Evolutionary conservation across 2,329 filamentous ascomycete species (phyloP), one percentile per base, ranked within the genome.

Genomic region (Tolypocladium amazonense): DNA sequence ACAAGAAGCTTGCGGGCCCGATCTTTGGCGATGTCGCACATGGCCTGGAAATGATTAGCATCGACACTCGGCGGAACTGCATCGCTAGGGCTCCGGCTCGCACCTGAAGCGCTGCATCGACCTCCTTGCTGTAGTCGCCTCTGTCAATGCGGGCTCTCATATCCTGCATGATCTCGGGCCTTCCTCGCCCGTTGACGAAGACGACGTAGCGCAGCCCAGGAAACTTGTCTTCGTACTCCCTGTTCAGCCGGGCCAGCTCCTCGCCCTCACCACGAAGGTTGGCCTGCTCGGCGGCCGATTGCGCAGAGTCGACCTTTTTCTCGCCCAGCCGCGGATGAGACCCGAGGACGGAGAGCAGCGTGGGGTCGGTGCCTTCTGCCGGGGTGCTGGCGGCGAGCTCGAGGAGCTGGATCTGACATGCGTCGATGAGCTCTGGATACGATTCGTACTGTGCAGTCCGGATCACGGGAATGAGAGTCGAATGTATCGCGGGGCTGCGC

Each of bases 1-100:
- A 54, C 35, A 39, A 56, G 59, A 41, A 90, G 72, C 72, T 92
- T 95, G 38, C 74, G 72, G 1, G 88, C 90, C 56, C 92, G 83
- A 68, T 96, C 90, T 57, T 84, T 82, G 37, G 92, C 92, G 69
- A 97, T 97, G 67, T 92, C 89, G 69, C 90, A 91, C 90, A 97
- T 96, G 47, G 92, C 92, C 88, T 91, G 55, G 59, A 12, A 60
- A 35, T 12, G n/a, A 58, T 68, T 60, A 69, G 65, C 50, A 45
- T 23, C 39, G 23, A 45, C 8, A 30, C 15, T 20, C 37, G 11
- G 14, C 14, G 15, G 9, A 15, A 6, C 38, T 12, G 20, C 15
- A 11, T 27, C 27, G 20, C 25, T 37, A 41, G n/a, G 23, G 14
- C 4, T 38, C 27, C 33, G 33, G 14, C 41, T 68, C 81, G 64